Conservation (phyloP, 345 rosid genomes). For the Eutrema heterophyllum region DNA sequence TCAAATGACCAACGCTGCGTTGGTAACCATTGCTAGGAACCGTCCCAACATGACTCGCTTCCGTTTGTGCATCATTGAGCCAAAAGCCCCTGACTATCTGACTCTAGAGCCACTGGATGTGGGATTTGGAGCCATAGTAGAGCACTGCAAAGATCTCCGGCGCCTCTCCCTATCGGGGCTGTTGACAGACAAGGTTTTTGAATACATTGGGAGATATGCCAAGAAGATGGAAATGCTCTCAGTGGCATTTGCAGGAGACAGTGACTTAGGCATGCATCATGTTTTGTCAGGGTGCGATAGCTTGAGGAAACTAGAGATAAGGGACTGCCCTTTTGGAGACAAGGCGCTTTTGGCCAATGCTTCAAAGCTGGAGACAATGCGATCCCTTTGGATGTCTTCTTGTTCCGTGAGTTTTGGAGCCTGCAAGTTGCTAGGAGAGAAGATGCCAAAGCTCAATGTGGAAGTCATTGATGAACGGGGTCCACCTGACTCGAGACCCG, state of each 20-base stretch:
- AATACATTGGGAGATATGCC: conserved; percentile 75
- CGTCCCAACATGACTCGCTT: conserved; percentile 85
- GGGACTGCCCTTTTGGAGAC: conserved; percentile 95
- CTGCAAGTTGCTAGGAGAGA: conserved; percentile 79
- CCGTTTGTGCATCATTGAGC: conserved; percentile 90
- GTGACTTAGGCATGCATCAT: conserved; percentile 85
- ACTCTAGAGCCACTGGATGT: conserved; percentile 79
- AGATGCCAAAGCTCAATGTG: conserved; percentile 84
- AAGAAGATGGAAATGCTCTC: conserved; percentile 95
- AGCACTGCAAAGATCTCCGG: conserved; percentile 76
- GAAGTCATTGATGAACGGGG: conserved; percentile 88
- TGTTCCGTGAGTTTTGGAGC: conserved; percentile 82
- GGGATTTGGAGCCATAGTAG: conserved; percentile 94
- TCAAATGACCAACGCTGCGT: conserved; percentile 80
- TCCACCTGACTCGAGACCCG: conserved; percentile 59
- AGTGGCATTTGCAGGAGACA: conserved; percentile 93
- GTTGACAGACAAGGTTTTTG: conserved; percentile 77
- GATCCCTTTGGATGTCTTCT: conserved; percentile 99
- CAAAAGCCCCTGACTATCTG: conserved; percentile 63
- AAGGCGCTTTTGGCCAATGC: conserved; percentile 90
- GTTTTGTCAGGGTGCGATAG: conserved; percentile 85
- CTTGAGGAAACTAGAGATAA: conserved; percentile 84
- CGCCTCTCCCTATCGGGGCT: conserved; percentile 96
- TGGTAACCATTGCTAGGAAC: conserved; percentile 71
- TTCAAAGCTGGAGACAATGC: conserved; percentile 99